Evolutionary conservation across 2,329 filamentous ascomycete genomes (phyloP).

Genomic region (Hirsutella rhossiliensis): DNA sequence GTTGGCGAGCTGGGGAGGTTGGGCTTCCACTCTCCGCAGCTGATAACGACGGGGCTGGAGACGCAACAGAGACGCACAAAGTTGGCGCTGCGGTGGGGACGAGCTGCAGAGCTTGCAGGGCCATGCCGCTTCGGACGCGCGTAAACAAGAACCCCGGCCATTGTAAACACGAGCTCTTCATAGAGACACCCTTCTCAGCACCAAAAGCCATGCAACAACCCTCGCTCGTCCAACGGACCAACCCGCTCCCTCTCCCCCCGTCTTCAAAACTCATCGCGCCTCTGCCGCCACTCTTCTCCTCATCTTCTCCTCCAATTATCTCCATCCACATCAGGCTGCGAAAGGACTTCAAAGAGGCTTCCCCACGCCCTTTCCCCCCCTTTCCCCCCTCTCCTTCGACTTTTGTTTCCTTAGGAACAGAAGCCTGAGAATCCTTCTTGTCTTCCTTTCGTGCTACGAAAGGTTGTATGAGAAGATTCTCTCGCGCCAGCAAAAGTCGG

Average conservation of each 20-base stretch:
- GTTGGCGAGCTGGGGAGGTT: neutral
- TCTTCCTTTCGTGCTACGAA: slow-evolving; percentile 56
- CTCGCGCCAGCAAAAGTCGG: slow-evolving; percentile 61
- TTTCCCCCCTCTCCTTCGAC: slow-evolving; percentile 26
- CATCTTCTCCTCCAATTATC: slow-evolving; percentile 24
- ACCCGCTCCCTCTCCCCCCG: slow-evolving; percentile 10
- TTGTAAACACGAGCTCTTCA: slow-evolving; percentile 10
- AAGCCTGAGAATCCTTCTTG: slow-evolving; percentile 56
- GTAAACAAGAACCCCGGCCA: slow-evolving; percentile 13
- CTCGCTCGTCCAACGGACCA: slow-evolving; percentile 13
- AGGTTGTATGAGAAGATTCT: slow-evolving; percentile 53
- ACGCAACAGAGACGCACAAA: slow-evolving; percentile 4
- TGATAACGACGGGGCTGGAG: neutral
- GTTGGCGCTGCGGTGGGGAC: slow-evolving; percentile 7
- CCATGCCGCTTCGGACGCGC: slow-evolving; percentile 12
- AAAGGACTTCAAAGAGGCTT: slow-evolving; percentile 23
- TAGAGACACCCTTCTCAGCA: slow-evolving; percentile 13
- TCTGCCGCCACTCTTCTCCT: slow-evolving; percentile 17
- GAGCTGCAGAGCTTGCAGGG: slow-evolving; percentile 7
- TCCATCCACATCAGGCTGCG: slow-evolving; percentile 20
- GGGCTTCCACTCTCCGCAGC: neutral
- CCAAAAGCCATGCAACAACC: slow-evolving; percentile 3
- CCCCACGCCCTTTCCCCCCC: slow-evolving; percentile 16
- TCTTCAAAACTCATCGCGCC: slow-evolving; percentile 27
- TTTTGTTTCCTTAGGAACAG: slow-evolving; percentile 45